These are phyloP conservation scores for Alisma plantagoaquatica DNA, from an alignment of 106 monocot genomes.

Conservation along the genomic window DNA sequence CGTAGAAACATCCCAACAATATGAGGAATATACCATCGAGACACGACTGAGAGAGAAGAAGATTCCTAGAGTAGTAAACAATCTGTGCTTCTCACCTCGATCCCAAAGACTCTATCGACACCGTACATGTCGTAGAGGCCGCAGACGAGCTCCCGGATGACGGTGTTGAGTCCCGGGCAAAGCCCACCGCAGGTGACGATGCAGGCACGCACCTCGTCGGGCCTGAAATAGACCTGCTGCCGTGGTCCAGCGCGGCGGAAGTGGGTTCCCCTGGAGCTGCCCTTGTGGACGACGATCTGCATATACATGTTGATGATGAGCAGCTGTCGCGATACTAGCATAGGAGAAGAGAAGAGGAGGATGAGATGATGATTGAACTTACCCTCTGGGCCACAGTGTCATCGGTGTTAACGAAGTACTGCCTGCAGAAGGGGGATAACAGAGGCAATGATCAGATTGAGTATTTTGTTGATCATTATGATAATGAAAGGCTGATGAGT, in stretches of 20 bases:
- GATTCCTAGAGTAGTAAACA: too few relatives aligned
- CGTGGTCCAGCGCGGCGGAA: slow-evolving; percentile 87
- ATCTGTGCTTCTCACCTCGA: slow-evolving; percentile 35
- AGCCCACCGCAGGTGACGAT: slow-evolving; percentile 85
- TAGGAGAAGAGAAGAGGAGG: too few relatives aligned
- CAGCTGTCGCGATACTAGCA: too few relatives aligned
- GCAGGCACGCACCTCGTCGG: slow-evolving; percentile 68
- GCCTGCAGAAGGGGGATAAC: slow-evolving; percentile 16
- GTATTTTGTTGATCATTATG: too few relatives aligned
- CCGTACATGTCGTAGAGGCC: slow-evolving; percentile 69
- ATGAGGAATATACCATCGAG: too few relatives aligned
- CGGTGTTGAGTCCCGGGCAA: slow-evolving; percentile 78
- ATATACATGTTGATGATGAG: too few relatives aligned
- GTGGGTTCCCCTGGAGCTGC: slow-evolving; percentile 52
- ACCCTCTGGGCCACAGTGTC: slow-evolving; percentile 43
- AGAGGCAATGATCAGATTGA: too few relatives aligned
- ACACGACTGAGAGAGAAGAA: too few relatives aligned
- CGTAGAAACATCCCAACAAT: not conserved
- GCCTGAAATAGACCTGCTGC: slow-evolving; percentile 73
- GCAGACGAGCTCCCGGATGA: slow-evolving; percentile 78
- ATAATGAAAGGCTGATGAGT: too few relatives aligned
- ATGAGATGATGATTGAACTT: too few relatives aligned
- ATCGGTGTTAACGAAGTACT: slow-evolving; percentile 37
- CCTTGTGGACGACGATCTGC: slow-evolving; percentile 71
- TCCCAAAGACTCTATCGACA: slow-evolving; percentile 45